phyloP scores from a whole-genome alignment of 129 eudicot species.

The Logfia minima region DNA sequence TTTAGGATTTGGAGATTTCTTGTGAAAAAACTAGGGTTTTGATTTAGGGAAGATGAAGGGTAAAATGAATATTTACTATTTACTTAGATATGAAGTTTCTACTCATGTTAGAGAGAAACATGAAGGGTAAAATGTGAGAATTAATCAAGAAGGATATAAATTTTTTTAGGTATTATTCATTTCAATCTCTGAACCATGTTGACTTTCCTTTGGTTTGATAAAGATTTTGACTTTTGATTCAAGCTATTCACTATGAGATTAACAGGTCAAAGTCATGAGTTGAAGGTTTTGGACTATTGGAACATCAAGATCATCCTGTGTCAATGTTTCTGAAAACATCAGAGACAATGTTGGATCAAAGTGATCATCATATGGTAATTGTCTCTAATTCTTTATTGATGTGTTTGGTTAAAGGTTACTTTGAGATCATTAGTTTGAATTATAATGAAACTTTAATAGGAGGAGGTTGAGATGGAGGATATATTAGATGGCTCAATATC shows the following conservation, averaged over 20 bases:
- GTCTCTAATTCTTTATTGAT: background rate
- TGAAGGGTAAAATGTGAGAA: too few species aligned
- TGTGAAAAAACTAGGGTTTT: too few species aligned
- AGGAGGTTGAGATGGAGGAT: slow-evolving; percentile 88
- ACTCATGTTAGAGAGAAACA: too few species aligned
- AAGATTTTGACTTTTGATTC: slow-evolving; percentile 1
- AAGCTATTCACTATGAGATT: slow-evolving; percentile 37
- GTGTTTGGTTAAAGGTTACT: background rate
- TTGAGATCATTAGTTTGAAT: slow-evolving; percentile 11
- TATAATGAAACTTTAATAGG: slow-evolving; percentile 15
- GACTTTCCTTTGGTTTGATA: background rate
- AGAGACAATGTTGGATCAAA: slow-evolving; percentile 31
- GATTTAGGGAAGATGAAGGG: too few species aligned
- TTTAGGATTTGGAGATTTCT: too few species aligned
- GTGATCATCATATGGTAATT: slow-evolving; percentile 57
- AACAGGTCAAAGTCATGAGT: slow-evolving; percentile 39
- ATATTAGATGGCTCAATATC: slow-evolving; percentile 57
- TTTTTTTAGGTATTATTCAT: too few species aligned
- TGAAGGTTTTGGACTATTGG: slow-evolving; percentile 45
- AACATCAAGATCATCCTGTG: slow-evolving; percentile 53
- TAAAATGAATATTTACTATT: too few species aligned
- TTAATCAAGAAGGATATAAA: too few species aligned
- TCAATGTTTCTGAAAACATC: slow-evolving; percentile 69
- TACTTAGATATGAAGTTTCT: too few species aligned
- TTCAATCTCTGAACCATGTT: background rate